phyloP scores from a whole-genome alignment of 2,329 filamentous ascomycete species.

The Hymenoscyphus fraxineus region DNA sequence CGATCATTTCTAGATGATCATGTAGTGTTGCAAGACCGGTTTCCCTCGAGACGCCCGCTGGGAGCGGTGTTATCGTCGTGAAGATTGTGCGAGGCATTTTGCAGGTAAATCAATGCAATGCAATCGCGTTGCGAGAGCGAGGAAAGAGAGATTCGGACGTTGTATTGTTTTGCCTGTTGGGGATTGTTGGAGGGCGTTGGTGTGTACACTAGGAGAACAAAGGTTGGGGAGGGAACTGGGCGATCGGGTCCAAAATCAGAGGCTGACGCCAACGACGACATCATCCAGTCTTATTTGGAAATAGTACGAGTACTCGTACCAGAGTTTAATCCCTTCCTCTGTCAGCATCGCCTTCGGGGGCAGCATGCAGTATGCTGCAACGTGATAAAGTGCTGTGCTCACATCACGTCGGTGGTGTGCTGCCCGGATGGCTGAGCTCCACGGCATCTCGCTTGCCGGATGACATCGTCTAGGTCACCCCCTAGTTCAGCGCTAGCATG shows the following conservation, averaged over 20 bases:
- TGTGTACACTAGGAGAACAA: not conserved
- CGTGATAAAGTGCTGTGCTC: not conserved
- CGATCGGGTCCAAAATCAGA: not conserved
- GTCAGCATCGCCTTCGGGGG: not conserved
- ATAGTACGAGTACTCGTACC: too few species aligned
- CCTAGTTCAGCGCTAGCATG: not conserved
- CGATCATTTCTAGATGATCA: conserved; percentile 67
- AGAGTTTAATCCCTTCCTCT: not conserved
- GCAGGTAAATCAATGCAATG: conserved; percentile 21
- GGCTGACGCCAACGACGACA: not conserved
- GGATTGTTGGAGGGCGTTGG: not conserved
- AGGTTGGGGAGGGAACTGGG: not conserved
- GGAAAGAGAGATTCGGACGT: not conserved
- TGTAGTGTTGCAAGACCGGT: conserved; percentile 73
- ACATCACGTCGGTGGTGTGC: not conserved
- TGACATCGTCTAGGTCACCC: not conserved
- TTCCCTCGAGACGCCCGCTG: conserved; percentile 61
- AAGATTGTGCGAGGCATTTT: conserved; percentile 68
- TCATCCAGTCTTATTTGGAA: not conserved
- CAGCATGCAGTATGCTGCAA: not conserved
- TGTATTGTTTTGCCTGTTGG: not conserved
- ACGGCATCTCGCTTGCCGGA: not conserved
- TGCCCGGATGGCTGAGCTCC: not conserved
- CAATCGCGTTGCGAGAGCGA: not conserved
- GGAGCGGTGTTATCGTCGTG: conserved; percentile 75